Evolutionary conservation across 139 green algal species (phyloP), one percentile per base, ranked within the genome.

Genomic region (Desmodesmus armatus): DNA sequence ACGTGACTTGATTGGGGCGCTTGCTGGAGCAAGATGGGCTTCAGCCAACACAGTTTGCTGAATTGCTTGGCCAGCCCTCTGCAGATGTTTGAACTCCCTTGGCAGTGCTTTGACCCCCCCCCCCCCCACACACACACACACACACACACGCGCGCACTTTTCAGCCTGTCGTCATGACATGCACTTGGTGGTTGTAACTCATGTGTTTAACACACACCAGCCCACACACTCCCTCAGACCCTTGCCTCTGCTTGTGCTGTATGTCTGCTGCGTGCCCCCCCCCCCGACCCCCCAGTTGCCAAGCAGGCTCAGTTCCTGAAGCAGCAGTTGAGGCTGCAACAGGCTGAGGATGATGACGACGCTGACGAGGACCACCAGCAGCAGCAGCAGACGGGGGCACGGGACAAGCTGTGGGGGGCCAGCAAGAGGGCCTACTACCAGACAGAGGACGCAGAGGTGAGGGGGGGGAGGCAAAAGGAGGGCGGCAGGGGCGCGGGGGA

Each of bases 341-440:
- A 74, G 23, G 87, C 88, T 25, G 88, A 92, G 27, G 86, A 83
- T 1, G 91, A 89, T 13, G 88, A 92, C 2, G 91, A 93, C 4
- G 89, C 88, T 0, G 89, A 94, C 0, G 58, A 76, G 19, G 83
- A 70, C 11, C 73, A 86, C 53, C 23, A 74, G 39, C 75, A 83
- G 85, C 86, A 75, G 78, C 53, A 84, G 91, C 90, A 7, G 91
- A 87, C 41, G 66, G 80, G 81, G 81, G 75, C 35, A 81, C 43
- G 87, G 15, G 82, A 49, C 17, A 53, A 82, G 58, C 43, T 78
- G 2, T 96, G 95, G 93, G 94, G 95, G 27, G 87, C 89, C 25
- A 94, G 88, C 73, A 97, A 97, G 83, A 62, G 83, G 6, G 86
- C 87, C 15, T 97, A 97, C 88, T 98, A 98, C 70, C 91, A 91